A percentile compares a stretch with the other conserved stretches of the same genome.
phyloP scores from a whole-genome alignment of 805 yeast genomes.

The Ogataea glucozyma region DNA sequence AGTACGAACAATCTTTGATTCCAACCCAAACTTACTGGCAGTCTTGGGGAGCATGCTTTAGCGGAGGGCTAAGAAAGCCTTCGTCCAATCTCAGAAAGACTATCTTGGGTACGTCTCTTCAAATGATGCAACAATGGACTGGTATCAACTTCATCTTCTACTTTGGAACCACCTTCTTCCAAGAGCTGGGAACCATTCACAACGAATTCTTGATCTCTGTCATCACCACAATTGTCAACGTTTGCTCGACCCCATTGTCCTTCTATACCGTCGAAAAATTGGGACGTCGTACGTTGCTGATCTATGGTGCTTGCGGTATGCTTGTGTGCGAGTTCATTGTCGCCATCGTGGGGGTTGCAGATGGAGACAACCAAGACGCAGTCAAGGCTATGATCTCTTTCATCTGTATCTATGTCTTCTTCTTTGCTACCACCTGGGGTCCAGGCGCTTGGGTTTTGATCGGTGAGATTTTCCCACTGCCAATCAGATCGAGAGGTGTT shows the following conservation, averaged over 20 bases:
- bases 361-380: constrained; percentile 30
- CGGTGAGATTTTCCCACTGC: constrained; percentile 67
- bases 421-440: constrained; percentile 85
- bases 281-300: constrained; percentile 56
- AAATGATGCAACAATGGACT: constrained; percentile 69
- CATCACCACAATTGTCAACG: constrained; percentile 55
- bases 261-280: constrained; percentile 53
- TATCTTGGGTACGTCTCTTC: constrained; percentile 44
- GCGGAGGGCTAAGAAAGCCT: constrained; percentile 38
- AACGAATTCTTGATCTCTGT: constrained; percentile 54
- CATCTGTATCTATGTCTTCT: constrained; percentile 63
- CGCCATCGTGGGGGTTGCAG: constrained; percentile 42
- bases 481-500: constrained; percentile 73
- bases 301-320: constrained; percentile 54
- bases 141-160: constrained; percentile 78
- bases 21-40: constrained; percentile 38
- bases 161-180: constrained; percentile 70
- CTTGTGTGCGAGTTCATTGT: constrained; percentile 57
- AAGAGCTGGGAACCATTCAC: constrained; percentile 45
- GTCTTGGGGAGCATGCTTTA: constrained; percentile 47
- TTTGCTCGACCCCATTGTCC: constrained; percentile 54
- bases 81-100: constrained; percentile 45
- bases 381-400: constrained; percentile 41
- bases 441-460: constrained; percentile 71
- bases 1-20: constrained; percentile 41